Conservation (phyloP, 1,139 yeast genomes). For the Sugiyamaella neomexicana region DNA sequence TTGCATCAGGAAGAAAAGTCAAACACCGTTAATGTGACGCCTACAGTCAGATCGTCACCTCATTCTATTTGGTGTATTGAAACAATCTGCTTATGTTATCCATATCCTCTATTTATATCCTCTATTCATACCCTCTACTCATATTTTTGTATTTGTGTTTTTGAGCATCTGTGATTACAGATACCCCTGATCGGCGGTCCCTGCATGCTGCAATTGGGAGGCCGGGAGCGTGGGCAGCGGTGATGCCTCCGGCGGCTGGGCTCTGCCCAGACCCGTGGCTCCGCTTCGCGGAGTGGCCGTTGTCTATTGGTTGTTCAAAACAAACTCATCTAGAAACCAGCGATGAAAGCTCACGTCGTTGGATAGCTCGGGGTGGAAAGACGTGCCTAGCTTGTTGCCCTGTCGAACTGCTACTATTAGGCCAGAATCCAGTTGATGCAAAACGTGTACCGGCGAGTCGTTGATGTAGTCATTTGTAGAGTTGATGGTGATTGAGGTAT, state of each 20-base stretch:
- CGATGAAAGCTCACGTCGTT: constrained; percentile 62
- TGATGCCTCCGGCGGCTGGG: constrained; percentile 5
- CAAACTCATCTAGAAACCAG: constrained; percentile 56
- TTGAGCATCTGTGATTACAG: neutral
- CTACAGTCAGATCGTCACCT: too few species aligned
- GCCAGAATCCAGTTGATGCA: constrained; percentile 21
- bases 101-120: too few species aligned
- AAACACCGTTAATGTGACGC: too few species aligned
- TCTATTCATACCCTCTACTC: too few species aligned
- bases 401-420: constrained; percentile 71
- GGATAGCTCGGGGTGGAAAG: constrained; percentile 79
- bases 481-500: constrained; percentile 33
- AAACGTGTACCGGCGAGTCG: constrained; percentile 41
- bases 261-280: constrained; percentile 1
- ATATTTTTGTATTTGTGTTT: too few species aligned
- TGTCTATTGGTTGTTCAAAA: constrained; percentile 5
- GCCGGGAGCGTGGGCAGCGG: too few species aligned
- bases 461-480: constrained; percentile 40
- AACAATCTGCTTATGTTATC: too few species aligned
- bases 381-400: constrained; percentile 66
- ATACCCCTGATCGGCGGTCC: constrained; percentile 6
- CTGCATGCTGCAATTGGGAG: neutral
- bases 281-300: neutral
- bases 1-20: too few species aligned
- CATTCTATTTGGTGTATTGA: too few species aligned